phyloP scores from a whole-genome alignment of 108 stramenopile species.

The Cyclotella kingstonii region DNA sequence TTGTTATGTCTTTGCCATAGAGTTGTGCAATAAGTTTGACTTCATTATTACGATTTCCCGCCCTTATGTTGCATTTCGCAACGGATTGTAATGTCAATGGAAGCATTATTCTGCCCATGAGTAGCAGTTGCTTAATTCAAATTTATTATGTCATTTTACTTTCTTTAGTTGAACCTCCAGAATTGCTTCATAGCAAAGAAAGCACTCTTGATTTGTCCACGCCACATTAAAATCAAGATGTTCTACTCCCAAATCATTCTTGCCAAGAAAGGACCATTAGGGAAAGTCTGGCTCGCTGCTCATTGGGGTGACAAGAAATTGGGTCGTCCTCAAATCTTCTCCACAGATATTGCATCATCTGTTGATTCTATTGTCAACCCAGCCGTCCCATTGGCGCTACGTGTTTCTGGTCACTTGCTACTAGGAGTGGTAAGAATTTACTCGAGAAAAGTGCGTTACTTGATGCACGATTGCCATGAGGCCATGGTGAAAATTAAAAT shows the following conservation, averaged over 20 bases:
- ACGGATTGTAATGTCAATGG: too few relatives aligned
- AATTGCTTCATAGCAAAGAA: too few relatives aligned
- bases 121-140: too few relatives aligned
- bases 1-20: too few relatives aligned
- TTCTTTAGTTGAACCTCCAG: too few relatives aligned
- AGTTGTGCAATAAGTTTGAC: too few relatives aligned
- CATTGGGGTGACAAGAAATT: slow-evolving; percentile 99
- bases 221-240: too few relatives aligned
- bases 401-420: slow-evolving; percentile 94
- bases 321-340: slow-evolving; percentile 92
- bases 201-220: too few relatives aligned
- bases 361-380: slow-evolving; percentile 96
- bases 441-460: slow-evolving; percentile 92
- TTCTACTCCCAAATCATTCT: slow-evolving; percentile 99
- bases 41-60: too few relatives aligned
- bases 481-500: slow-evolving; percentile 97
- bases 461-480: slow-evolving; percentile 97
- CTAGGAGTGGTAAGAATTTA: slow-evolving; percentile 98
- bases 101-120: too few relatives aligned
- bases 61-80: too few relatives aligned
- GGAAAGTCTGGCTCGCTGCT: slow-evolving; percentile 99
- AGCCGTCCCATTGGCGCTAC: slow-evolving; percentile 93
- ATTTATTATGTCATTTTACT: too few relatives aligned
- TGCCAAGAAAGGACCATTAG: slow-evolving; percentile 97
- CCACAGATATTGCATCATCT: slow-evolving; percentile 91